These are phyloP conservation scores for Remersonia thermophila DNA, from an alignment of 2,329 filamentous ascomycete species.

Conservation along the genomic window DNA sequence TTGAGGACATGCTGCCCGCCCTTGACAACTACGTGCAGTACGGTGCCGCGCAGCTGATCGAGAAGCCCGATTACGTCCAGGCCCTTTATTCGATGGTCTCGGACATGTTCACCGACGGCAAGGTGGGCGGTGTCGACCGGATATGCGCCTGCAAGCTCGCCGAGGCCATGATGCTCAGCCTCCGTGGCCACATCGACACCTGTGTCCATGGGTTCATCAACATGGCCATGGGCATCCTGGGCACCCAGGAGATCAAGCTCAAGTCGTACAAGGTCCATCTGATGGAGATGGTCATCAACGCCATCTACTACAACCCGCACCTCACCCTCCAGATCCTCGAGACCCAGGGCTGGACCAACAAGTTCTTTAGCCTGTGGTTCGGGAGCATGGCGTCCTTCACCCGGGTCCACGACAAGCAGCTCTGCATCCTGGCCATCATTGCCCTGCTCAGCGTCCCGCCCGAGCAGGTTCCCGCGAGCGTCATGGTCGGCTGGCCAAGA, in stretches of 20 bases:
- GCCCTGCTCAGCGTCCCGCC: conserved; percentile 68
- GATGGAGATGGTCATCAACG: conserved; percentile 98
- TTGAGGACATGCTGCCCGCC: conserved; percentile 97
- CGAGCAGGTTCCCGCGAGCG: conserved; percentile 77
- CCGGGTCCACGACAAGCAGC: conserved; percentile 95
- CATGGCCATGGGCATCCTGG: conserved; percentile 76
- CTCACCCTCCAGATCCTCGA: conserved; percentile 82
- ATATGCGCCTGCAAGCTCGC: conserved; percentile 97
- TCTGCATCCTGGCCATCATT: conserved; percentile 89
- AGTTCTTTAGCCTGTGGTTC: conserved; percentile 98
- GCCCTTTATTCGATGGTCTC: conserved; percentile 89
- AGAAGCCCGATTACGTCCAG: conserved; percentile 76
- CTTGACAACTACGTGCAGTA: conserved; percentile 97
- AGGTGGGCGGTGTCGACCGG: conserved; percentile 84
- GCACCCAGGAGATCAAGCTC: conserved; percentile 64
- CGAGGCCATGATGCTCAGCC: conserved; percentile 92
- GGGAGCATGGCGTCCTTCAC: conserved; percentile 88
- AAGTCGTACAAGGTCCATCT: conserved; percentile 92
- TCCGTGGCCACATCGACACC: conserved; percentile 77
- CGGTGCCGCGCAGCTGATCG: conserved; percentile 64
- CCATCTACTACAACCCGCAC: conserved; percentile 90
- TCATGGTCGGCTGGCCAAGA: conserved; percentile 90
- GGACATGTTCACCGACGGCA: conserved; percentile 85
- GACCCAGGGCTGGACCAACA: conserved; percentile 87
- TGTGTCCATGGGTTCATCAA: conserved; percentile 81